Evolutionary conservation across 768 basidiomycete species (phyloP), one percentile per base, ranked within the genome.

Genomic region (Chlorophyllum brunneum): DNA sequence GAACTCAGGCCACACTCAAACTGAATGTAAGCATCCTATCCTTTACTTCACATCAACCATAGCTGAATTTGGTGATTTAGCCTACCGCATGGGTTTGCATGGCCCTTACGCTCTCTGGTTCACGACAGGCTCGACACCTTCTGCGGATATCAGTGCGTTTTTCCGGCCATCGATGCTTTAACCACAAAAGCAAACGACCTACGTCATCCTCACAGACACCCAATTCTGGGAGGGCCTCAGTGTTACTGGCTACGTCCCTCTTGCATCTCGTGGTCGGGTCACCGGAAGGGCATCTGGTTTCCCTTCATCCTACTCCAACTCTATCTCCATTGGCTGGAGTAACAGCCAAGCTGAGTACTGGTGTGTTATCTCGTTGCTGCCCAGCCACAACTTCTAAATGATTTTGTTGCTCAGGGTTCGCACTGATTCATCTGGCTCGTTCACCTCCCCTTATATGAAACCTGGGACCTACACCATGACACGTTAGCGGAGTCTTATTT

Each of bases 381-480:
- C 18, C 9, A 11, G 13, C 44, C 23, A n/a, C 0, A 20, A n/a
- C 2, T 22, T 11, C 20, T 54, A 8, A n/a, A 29, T n/a, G 7
- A 26, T 8, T 24, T 27, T 5, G 16, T 27, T 29, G 3, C 34
- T 2, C 48, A 67, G 68, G 66, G 63, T 63, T 4, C 65, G 68
- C 18, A 61, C 66, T 6, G 65, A 65, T 34, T 57, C 62, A 8
- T 61, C 57, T 40, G 69, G 64, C 2, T 54, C 62, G 8, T 76
- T 67, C 58, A 65, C 67, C 22, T 65, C 60, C 10, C 74, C 74
- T 3, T 63, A 62, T 49, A 76, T 76, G 73, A 75, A 73, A 54
- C 70, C 73, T 5, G 73, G 73, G 13, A 74, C 72, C 1, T 76
- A 75, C 55, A 74, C 72, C 4, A 67, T 68, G 67, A 72, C 71